Conservation (phyloP, 192 early-diverging fungal species). For the Borealophlyctis nickersoniae region DNA sequence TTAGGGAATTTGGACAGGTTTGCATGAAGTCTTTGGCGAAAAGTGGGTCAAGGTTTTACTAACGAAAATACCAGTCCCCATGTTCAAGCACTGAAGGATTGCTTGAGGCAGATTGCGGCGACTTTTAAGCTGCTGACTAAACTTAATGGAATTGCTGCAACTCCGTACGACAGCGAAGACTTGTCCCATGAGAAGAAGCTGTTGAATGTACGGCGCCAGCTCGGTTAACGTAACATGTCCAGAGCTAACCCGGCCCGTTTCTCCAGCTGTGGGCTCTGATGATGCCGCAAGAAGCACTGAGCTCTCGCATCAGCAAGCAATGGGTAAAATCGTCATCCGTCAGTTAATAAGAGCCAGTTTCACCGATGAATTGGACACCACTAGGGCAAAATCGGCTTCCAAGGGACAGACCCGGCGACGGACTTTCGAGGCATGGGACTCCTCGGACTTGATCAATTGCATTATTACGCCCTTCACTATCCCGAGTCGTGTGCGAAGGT, state of each 20-base stretch:
- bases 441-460: conserved; percentile 68
- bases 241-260: not conserved
- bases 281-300: conserved; percentile 51
- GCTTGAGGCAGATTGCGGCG: too few species aligned
- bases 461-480: conserved; percentile 63
- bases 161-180: conserved; percentile 59
- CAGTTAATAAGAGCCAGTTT: too few species aligned
- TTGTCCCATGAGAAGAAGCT: conserved; percentile 59
- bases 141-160: conserved; percentile 58
- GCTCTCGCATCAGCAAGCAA: too few species aligned
- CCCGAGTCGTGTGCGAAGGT: conserved; percentile 49
- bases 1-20: too few species aligned
- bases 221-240: not conserved
- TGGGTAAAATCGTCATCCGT: too few species aligned
- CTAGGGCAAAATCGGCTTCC: conserved; percentile 79
- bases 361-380: conserved; percentile 60
- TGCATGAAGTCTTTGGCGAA: too few species aligned
- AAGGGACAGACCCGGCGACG: conserved; percentile 77
- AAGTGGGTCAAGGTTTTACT: too few species aligned
- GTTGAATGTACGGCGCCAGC: conserved; percentile 40
- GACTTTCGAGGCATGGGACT: conserved; percentile 88
- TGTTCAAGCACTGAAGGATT: too few species aligned
- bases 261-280: conserved; percentile 60
- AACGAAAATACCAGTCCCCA: too few species aligned
- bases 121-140: too few species aligned